Evolutionary conservation across 192 early-diverging fungal genomes (phyloP).

Genomic region (Martensiomyces pterosporus): DNA sequence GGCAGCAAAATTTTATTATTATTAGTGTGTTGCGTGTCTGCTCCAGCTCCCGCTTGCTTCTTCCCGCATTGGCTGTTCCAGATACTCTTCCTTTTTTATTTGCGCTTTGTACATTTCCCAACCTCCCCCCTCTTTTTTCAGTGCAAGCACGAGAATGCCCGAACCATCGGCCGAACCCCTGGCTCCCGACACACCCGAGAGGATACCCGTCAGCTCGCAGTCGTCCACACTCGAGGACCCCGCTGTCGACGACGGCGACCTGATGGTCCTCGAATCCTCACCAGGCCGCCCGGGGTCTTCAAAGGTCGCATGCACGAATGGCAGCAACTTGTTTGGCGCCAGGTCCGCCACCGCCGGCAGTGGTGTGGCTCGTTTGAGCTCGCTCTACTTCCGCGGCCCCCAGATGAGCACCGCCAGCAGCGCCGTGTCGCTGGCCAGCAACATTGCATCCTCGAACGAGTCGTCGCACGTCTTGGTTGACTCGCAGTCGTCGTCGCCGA

Average conservation of each 20-base stretch:
- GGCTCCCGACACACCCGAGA: constrained; percentile 34
- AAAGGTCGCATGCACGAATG: constrained; percentile 4
- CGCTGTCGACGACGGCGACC: constrained; percentile 11
- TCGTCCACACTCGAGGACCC: constrained; percentile 29
- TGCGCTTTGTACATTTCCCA: constrained; percentile 3
- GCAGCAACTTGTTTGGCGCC: constrained; percentile 1
- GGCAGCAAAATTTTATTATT: not conserved
- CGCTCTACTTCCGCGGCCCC: constrained; percentile 36
- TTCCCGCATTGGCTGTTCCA: not conserved
- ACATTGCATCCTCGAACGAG: too few species aligned
- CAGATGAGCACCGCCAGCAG: too few species aligned
- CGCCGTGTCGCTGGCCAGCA: too few species aligned
- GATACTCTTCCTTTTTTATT: not conserved
- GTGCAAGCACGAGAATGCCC: constrained; percentile 14
- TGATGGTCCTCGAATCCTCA: constrained; percentile 50
- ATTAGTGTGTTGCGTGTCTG: constrained; percentile 1
- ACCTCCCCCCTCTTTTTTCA: constrained; percentile 1
- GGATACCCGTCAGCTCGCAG: constrained; percentile 15
- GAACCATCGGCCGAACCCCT: constrained; percentile 12
- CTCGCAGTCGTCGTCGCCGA: constrained; percentile 15
- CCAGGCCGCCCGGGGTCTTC: constrained; percentile 37
- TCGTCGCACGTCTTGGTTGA: not conserved
- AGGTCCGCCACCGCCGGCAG: not conserved
- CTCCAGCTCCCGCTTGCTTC: not conserved
- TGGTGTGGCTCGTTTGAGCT: constrained; percentile 17